Conservation (phyloP, 768 basidiomycete species). For the Calocybe cyanea region DNA sequence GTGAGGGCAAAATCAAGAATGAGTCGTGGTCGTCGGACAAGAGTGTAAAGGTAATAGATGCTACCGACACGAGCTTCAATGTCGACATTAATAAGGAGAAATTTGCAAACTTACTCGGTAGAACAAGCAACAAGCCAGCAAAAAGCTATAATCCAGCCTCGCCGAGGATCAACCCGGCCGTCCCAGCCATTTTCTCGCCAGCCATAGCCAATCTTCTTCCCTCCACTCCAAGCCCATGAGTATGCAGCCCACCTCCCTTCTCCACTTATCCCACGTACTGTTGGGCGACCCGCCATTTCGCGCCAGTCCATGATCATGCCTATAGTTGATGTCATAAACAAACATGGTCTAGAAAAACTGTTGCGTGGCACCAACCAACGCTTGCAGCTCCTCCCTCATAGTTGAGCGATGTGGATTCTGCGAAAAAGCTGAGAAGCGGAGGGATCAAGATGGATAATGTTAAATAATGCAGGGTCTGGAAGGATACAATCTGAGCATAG, state of each 20-base stretch:
- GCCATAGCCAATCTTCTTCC: slow-evolving; percentile 66
- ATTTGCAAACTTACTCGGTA: slow-evolving; percentile 67
- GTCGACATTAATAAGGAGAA: not conserved
- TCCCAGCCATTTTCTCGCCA: slow-evolving; percentile 55
- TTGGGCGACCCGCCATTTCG: slow-evolving; percentile 85
- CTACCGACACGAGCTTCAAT: slow-evolving; percentile 21
- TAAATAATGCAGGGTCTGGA: slow-evolving; percentile 93
- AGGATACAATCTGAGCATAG: slow-evolving; percentile 72
- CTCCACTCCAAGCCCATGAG: slow-evolving; percentile 77
- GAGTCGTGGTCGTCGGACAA: slow-evolving; percentile 88
- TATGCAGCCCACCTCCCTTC: slow-evolving; percentile 64
- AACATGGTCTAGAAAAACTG: not conserved
- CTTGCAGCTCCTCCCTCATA: slow-evolving; percentile 81
- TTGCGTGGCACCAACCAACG: slow-evolving; percentile 50
- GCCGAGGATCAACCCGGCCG: slow-evolving; percentile 67
- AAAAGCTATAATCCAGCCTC: slow-evolving; percentile 88
- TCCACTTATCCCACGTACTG: slow-evolving; percentile 62
- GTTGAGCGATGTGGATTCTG: slow-evolving; percentile 62
- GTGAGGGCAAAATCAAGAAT: slow-evolving; percentile 95
- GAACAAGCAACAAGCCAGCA: slow-evolving; percentile 83
- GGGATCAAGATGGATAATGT: slow-evolving; percentile 81
- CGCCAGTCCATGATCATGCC: slow-evolving; percentile 98
- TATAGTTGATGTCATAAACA: slow-evolving; percentile 19
- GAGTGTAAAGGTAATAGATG: slow-evolving; percentile 79
- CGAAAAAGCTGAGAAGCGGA: slow-evolving; percentile 70